A percentile compares a stretch with the other conserved stretches of the same genome.
Conservation (phyloP, 2,329 filamentous ascomycete genomes). For the Phialophora tarda region DNA sequence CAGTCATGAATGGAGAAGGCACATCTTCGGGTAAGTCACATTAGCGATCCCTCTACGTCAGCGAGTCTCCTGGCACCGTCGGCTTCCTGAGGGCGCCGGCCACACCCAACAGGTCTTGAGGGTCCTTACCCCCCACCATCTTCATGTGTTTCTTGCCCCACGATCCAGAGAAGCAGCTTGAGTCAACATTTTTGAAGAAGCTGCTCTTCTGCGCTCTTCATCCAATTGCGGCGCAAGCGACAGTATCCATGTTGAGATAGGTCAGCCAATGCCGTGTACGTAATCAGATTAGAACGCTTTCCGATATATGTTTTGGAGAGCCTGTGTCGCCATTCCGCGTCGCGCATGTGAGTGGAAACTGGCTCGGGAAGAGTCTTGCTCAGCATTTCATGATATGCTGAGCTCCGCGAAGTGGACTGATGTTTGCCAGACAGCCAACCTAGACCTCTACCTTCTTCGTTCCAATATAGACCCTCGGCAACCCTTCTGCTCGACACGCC, state of each 20-base stretch:
- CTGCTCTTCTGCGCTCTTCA: neutral
- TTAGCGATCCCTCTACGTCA: neutral
- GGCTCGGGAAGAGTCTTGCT: neutral
- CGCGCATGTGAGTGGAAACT: constrained; percentile 23
- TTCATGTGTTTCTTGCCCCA: neutral
- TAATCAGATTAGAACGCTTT: constrained; percentile 26
- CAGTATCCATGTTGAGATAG: constrained; percentile 16
- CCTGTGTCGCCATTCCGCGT: constrained; percentile 9
- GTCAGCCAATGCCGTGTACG: constrained; percentile 33
- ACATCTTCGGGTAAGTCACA: constrained; percentile 1
- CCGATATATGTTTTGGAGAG: constrained; percentile 25
- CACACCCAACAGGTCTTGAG: no score
- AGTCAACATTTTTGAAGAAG: constrained; percentile 4
- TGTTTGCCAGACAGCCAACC: constrained; percentile 14
- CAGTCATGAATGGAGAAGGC: neutral
- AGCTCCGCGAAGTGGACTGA: constrained; percentile 9
- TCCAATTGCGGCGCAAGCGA: constrained; percentile 20
- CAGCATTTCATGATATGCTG: constrained; percentile 1
- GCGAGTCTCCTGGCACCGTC: neutral
- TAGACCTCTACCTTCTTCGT: constrained; percentile 1
- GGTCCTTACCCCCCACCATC: neutral
- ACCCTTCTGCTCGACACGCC: neutral
- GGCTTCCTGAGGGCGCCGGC: neutral
- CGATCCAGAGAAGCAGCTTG: neutral
- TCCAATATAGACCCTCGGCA: neutral